Base-by-base conservation (phyloP, 2,329 filamentous ascomycete species). In the Akanthomyces lecanii region DNA sequence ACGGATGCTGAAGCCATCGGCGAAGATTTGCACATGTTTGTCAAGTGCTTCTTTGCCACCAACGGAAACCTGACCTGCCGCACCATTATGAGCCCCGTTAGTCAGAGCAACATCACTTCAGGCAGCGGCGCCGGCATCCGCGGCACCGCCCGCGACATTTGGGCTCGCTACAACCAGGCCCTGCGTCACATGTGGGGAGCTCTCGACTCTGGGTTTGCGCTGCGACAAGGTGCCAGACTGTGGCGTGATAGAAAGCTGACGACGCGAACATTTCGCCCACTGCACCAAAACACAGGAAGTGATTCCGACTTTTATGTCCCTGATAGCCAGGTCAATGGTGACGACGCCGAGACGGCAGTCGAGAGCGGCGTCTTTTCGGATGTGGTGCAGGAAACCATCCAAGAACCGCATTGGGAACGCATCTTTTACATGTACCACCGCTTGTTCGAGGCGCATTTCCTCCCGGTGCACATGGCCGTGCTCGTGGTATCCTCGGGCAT, bases 151-250 rank as follows among this genome's bases (percentile, higher is more conserved):
- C 78, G 80, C 48, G 88, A 89, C 65, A 79, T 88, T 68, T 73
- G 77, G 44, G 88, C 88, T 25, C 85, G 89, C 25, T 91, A 90
- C 72, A 87, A 85, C 73, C 89, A 91, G 75, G 88, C 87, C 52
- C 75, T 90, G 61, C 82, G 89, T 65, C 88, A 91, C 75, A 91
- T 91, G 88, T 91, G 88, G 88, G 88, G 88, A 68, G 83, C 86
- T 64, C 77, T 90, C 23, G 88, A 91, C 70, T 86, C 85, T 18
- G 88, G 88, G 2, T 90, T 83, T 68, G 83, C 86, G 12, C 74
- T 89, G 64, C 80, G 84, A 62, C 84, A 85, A 69, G 75, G 81
- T 5, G 75, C 79, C n/a, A 82, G 82, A 71, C 79, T 85, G 68
- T 86, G 82, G 81, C 77, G 77, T 61, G 80, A 85, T 69, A 78